Evolutionary conservation across 371 early-diverging fungal genomes (phyloP).

Genomic region (Mortierella polycephala): DNA sequence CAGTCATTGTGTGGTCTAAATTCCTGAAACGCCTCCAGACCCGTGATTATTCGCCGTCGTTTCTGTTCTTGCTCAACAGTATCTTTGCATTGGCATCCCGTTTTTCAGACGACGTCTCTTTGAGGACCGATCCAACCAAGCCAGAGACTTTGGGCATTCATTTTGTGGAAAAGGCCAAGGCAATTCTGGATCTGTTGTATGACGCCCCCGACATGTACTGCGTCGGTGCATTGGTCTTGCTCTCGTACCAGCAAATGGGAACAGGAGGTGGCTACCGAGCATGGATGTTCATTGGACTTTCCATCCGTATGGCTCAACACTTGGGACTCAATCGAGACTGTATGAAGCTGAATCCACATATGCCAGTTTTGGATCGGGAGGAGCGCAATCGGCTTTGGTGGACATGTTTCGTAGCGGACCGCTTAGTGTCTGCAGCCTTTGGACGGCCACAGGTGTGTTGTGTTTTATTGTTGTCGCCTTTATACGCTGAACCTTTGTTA

Average conservation of each 20-base stretch:
- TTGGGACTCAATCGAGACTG: slow-evolving; percentile 67
- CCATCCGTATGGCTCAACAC: slow-evolving; percentile 73
- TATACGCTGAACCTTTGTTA: too few species aligned
- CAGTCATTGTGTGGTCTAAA: slow-evolving; percentile 61
- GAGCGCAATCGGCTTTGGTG: slow-evolving; percentile 68
- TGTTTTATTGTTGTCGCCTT: too few species aligned
- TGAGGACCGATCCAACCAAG: slow-evolving; percentile 38
- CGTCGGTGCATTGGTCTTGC: slow-evolving; percentile 37
- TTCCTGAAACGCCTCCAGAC: slow-evolving; percentile 60
- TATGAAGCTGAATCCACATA: slow-evolving; percentile 56
- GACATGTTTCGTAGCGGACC: slow-evolving; percentile 65
- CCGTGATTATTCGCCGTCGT: slow-evolving; percentile 52
- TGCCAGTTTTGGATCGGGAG: slow-evolving; percentile 63
- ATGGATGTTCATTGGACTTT: slow-evolving; percentile 65
- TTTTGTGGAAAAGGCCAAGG: slow-evolving; percentile 38
- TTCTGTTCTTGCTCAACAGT: slow-evolving; percentile 55
- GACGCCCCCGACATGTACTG: slow-evolving; percentile 42
- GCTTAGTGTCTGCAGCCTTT: slow-evolving; percentile 52
- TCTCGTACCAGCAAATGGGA: slow-evolving; percentile 40
- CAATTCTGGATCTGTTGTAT: slow-evolving; percentile 41
- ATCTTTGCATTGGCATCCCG: slow-evolving; percentile 63
- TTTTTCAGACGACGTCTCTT: slow-evolving; percentile 45
- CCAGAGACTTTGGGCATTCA: slow-evolving; percentile 36
- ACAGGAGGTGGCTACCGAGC: slow-evolving; percentile 52
- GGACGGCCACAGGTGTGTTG: slow-evolving; percentile 30